Conservation (phyloP, 192 early-diverging fungal genomes). For the Chytriomyces hyalinus region DNA sequence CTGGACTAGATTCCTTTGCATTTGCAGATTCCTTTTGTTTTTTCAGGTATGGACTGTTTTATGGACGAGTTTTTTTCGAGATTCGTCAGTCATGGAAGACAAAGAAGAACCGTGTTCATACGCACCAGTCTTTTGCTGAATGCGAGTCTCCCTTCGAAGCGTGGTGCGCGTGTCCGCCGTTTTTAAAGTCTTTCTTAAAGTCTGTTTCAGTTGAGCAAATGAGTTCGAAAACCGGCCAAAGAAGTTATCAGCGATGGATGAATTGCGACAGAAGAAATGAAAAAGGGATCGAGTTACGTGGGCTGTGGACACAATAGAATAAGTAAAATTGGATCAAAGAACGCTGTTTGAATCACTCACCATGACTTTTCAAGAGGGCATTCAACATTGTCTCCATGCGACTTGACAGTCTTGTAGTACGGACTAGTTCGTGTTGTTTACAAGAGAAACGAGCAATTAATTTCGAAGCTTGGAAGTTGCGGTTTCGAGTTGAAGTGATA, state of each 20-base stretch:
- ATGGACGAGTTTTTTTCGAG: not conserved
- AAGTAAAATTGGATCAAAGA: too few relatives aligned
- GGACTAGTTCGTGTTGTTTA: not conserved
- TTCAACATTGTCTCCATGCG: conserved; percentile 9
- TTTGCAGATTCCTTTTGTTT: not conserved
- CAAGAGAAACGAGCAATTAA: not conserved
- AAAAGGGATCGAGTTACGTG: conserved; percentile 10
- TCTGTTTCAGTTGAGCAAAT: not conserved
- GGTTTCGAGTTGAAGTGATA: too few relatives aligned
- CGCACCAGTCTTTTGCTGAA: conserved; percentile 17
- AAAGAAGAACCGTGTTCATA: not conserved
- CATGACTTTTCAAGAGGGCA: conserved; percentile 27
- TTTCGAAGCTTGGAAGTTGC: not conserved
- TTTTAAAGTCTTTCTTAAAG: conserved; percentile 28
- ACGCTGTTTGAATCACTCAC: not conserved
- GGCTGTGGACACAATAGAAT: not conserved
- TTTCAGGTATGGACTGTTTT: not conserved
- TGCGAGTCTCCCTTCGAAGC: conserved; percentile 4
- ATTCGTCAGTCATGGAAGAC: not conserved
- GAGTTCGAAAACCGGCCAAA: not conserved
- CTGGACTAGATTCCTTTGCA: not conserved
- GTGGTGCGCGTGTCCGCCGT: not conserved
- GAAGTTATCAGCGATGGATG: too few relatives aligned
- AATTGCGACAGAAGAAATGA: not conserved
- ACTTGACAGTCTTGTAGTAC: conserved; percentile 18